These are phyloP conservation scores for Kodamaea jinghongensis DNA, from an alignment of 805 yeast genomes.

Conservation along the genomic window DNA sequence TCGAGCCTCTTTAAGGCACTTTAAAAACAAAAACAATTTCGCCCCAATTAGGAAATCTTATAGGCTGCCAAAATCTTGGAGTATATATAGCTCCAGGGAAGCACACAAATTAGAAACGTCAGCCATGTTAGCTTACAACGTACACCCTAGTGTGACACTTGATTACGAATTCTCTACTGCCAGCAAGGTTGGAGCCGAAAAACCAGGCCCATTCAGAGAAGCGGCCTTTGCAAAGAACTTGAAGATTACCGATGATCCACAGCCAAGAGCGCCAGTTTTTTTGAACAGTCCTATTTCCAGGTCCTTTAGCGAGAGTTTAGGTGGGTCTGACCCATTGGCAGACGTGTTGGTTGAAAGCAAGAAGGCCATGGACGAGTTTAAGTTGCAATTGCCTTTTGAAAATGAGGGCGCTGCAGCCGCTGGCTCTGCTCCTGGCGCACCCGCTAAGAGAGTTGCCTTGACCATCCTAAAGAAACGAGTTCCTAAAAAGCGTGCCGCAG, in stretches of 20 bases:
- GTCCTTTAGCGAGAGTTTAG: slow-evolving; percentile 8
- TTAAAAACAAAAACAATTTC: slow-evolving; percentile 16
- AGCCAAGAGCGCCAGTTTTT: slow-evolving; percentile 10
- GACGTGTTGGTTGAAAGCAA: slow-evolving; percentile 19
- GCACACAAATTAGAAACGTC: neutral
- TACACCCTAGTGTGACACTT: slow-evolving; percentile 13
- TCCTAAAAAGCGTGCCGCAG: slow-evolving; percentile 3
- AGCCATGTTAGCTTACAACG: slow-evolving; percentile 9
- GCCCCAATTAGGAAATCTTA: slow-evolving; percentile 9
- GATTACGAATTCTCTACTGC: slow-evolving; percentile 11
- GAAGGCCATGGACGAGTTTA: slow-evolving; percentile 13
- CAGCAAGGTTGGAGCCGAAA: slow-evolving; percentile 5
- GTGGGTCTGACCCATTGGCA: slow-evolving; percentile 20
- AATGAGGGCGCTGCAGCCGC: slow-evolving; percentile 2
- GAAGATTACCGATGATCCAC: slow-evolving; percentile 15
- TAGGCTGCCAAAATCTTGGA: slow-evolving; percentile 5
- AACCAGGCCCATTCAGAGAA: slow-evolving; percentile 11
- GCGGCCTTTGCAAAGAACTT: slow-evolving; percentile 17
- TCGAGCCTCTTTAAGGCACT: too few relatives aligned
- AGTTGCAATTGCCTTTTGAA: slow-evolving; percentile 18
- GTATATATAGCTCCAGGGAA: neutral
- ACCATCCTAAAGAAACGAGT: neutral
- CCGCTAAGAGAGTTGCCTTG: neutral
- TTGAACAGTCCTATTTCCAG: slow-evolving; percentile 15
- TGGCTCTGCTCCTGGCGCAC: neutral